Conservation (phyloP, 2,329 filamentous ascomycete genomes). For the Fusarium beomiforme region DNA sequence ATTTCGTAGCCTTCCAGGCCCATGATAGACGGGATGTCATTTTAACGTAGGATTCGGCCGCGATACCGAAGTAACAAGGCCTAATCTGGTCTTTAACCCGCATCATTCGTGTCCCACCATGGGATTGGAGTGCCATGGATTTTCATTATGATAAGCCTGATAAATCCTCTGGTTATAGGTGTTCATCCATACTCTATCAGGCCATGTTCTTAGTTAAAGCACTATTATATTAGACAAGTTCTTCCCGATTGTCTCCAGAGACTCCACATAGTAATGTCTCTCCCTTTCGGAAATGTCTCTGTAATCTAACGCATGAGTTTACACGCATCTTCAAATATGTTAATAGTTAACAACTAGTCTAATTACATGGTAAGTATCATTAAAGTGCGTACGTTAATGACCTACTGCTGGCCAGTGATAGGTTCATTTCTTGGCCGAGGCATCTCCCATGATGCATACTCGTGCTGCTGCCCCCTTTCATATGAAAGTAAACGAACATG, state of each 20-base stretch:
- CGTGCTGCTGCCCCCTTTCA: conserved; percentile 9
- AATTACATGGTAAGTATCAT: neutral
- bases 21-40: conserved; percentile 18
- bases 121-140: neutral
- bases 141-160: conserved; percentile 6
- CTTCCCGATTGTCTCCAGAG: neutral
- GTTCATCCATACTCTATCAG: neutral
- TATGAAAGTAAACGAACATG: conserved; percentile 8
- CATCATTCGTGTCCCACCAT: conserved; percentile 5
- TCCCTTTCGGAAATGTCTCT: conserved; percentile 3
- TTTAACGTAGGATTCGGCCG: conserved; percentile 27
- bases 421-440: conserved; percentile 1
- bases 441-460: conserved; percentile 10
- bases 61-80: conserved; percentile 16
- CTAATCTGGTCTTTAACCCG: conserved; percentile 12
- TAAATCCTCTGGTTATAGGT: neutral
- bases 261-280: neutral
- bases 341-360: conserved; percentile 20
- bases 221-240: neutral
- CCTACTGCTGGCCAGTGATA: conserved; percentile 1
- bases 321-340: neutral
- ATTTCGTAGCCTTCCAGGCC: conserved; percentile 25
- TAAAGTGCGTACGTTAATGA: neutral
- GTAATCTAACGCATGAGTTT: conserved; percentile 18
- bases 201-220: neutral